Percentiles rank a stretch among this genome's conserved stretches.
Conservation (phyloP, 176 grass and related monocot genomes). For the Eleusine indica region DNA sequence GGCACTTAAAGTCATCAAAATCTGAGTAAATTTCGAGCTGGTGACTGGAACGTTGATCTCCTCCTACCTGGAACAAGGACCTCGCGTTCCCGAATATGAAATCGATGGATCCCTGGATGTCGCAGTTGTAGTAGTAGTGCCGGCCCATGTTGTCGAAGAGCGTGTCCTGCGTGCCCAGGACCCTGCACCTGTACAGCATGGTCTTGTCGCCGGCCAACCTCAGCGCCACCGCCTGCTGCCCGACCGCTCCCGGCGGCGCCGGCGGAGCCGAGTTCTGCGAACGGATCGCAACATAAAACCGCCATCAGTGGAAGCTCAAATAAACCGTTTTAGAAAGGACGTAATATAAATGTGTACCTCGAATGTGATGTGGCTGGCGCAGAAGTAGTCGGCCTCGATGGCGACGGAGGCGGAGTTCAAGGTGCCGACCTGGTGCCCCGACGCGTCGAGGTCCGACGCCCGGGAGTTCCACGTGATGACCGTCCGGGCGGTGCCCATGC, state of each 20-base stretch:
- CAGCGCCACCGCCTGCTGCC: conserved; percentile 89
- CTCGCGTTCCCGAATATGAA: conserved; percentile 92
- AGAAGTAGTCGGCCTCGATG: conserved; percentile 88
- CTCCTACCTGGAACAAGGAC: conserved; percentile 82
- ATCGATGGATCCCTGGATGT: conserved; percentile 98
- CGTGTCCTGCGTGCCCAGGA: conserved; percentile 92
- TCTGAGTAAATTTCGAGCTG: background rate
- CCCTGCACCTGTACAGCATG: conserved; percentile 76
- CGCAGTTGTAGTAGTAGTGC: conserved; percentile 76
- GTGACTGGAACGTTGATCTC: background rate
- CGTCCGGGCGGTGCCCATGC: conserved; percentile 56
- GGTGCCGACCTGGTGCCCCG: conserved; percentile 68
- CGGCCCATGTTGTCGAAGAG: conserved; percentile 90
- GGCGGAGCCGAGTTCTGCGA: conserved; percentile 76
- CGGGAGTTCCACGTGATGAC: conserved; percentile 71
- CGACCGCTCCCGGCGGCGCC: conserved; percentile 68
- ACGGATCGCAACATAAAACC: background rate
- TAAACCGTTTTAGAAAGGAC: too few species aligned
- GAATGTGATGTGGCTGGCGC: conserved; percentile 86
- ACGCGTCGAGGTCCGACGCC: conserved; percentile 60
- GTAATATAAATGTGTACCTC: conserved; percentile 42
- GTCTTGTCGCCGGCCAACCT: conserved; percentile 91
- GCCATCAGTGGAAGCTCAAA: too few species aligned
- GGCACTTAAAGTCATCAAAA: background rate
- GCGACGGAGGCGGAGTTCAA: conserved; percentile 86